Evolutionary conservation across 257 asterid genomes (phyloP).

Genomic region (Rhazya stricta): DNA sequence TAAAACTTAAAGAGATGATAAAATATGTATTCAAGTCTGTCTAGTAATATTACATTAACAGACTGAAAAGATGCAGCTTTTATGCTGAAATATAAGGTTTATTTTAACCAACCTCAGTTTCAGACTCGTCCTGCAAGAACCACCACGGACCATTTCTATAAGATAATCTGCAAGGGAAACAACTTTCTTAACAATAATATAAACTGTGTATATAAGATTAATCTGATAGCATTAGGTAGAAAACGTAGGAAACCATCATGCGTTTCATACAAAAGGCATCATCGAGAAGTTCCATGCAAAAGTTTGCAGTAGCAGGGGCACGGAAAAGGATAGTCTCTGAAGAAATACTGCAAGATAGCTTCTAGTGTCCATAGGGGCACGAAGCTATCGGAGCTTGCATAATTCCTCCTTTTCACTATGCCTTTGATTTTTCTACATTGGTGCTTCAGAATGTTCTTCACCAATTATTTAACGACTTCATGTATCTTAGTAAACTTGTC

Average conservation of each 20-base stretch:
- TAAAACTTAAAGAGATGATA: neutral
- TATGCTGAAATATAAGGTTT: neutral
- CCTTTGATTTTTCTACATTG: neutral
- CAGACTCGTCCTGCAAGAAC: conserved; percentile 36
- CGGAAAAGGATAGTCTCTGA: neutral
- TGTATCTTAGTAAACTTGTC: too few species aligned
- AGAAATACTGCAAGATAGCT: neutral
- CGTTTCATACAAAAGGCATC: neutral
- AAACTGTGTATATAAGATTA: neutral
- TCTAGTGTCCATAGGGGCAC: neutral
- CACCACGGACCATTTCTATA: conserved; percentile 45
- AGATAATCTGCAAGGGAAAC: conserved; percentile 27
- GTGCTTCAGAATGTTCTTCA: too few species aligned
- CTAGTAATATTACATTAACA: neutral
- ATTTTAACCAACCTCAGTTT: neutral
- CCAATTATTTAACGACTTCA: too few species aligned
- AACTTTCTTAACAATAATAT: neutral
- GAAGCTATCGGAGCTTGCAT: neutral
- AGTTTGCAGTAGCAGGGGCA: neutral
- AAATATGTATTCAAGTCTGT: too few species aligned
- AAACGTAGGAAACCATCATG: neutral
- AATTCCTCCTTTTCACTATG: neutral
- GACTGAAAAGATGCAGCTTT: neutral
- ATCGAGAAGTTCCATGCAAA: neutral
- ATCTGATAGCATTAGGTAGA: neutral